phyloP scores from a whole-genome alignment of 1,284 basidiomycete genomes.

The Trichosporon faecale region DNA sequence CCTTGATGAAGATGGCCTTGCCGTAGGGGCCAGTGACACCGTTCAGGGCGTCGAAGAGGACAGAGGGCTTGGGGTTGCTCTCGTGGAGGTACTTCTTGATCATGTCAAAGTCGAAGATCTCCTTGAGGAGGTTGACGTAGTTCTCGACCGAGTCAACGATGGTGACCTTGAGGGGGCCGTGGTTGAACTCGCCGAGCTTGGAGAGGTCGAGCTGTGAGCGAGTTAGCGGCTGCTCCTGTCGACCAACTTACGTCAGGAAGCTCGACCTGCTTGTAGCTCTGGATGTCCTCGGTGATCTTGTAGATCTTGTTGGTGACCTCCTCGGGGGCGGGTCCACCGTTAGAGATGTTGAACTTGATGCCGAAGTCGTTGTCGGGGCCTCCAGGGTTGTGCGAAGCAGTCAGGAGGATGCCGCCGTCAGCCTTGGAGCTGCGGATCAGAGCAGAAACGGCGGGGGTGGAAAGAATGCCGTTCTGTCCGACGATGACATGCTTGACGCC shows the following conservation, averaged over 20 bases:
- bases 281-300: constrained; percentile 82
- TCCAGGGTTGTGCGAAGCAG: constrained; percentile 97
- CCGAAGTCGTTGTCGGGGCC: constrained; percentile 97
- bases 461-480: constrained; percentile 85
- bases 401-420: constrained; percentile 92
- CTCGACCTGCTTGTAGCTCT: constrained; percentile 80
- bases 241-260: constrained; percentile 62
- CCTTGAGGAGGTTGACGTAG: constrained; percentile 78
- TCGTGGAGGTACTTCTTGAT: constrained; percentile 85
- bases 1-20: constrained; percentile 77
- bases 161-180: constrained; percentile 78
- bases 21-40: constrained; percentile 99
- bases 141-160: constrained; percentile 93
- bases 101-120: constrained; percentile 90
- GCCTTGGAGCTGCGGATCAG: constrained; percentile 94
- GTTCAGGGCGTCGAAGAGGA: constrained; percentile 93
- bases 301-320: constrained; percentile 90
- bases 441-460: constrained; percentile 94
- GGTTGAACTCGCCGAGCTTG: constrained; percentile 73
- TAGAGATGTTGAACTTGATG: constrained; percentile 98
- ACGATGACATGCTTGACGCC: constrained; percentile 84
- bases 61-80: constrained; percentile 63
- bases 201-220: constrained; percentile 69
- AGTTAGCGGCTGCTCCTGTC: background rate
- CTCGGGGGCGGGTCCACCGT: constrained; percentile 96